Conservation (phyloP, 805 yeast genomes). For the Pichia insulana region DNA sequence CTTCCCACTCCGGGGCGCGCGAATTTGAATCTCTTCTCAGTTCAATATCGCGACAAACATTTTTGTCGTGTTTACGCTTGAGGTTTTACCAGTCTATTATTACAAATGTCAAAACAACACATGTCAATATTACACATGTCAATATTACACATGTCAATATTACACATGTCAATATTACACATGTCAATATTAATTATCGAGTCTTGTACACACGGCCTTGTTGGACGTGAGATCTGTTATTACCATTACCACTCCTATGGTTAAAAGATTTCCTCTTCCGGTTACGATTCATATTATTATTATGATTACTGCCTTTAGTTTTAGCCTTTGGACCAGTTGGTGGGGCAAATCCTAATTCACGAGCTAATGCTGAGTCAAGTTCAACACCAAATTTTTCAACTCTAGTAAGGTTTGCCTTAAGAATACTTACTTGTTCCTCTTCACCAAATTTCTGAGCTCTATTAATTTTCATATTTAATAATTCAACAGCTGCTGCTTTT, state of each 20-base stretch:
- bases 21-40: too few species aligned
- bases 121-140: too few species aligned
- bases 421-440: slow-evolving; percentile 40
- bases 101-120: too few species aligned
- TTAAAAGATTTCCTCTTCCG: background rate
- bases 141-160: too few species aligned
- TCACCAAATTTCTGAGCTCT: slow-evolving; percentile 76
- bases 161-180: too few species aligned
- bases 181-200: too few species aligned
- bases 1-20: too few species aligned
- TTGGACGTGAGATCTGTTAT: background rate
- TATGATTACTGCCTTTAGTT: background rate
- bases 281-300: background rate
- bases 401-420: slow-evolving; percentile 57
- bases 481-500: slow-evolving; percentile 57
- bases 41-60: too few species aligned
- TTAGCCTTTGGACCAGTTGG: too few species aligned
- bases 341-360: slow-evolving; percentile 48
- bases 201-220: slow-evolving; percentile 6
- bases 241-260: background rate
- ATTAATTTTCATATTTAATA: slow-evolving; percentile 54
- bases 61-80: too few species aligned
- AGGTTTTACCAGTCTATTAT: too few species aligned
- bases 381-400: slow-evolving; percentile 82
- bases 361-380: slow-evolving; percentile 54